A percentile compares a stretch with the other conserved stretches of the same genome.
Evolutionary conservation across 108 stramenopile genomes (phyloP).

Genomic region (Skeletonema costatum): DNA sequence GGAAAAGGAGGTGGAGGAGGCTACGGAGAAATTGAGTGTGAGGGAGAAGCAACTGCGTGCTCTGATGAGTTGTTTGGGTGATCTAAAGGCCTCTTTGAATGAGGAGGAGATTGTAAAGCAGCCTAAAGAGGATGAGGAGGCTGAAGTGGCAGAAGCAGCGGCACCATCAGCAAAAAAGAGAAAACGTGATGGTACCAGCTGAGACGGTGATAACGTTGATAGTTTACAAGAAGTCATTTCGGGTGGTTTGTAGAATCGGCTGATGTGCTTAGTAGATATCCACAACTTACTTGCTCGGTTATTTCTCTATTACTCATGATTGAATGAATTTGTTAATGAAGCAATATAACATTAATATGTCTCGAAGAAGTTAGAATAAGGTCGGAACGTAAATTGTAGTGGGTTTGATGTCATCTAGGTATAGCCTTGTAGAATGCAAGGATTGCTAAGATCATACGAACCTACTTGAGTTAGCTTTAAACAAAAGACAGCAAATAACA

Average conservation of each 20-base stretch:
- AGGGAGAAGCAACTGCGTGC: constrained; percentile 33
- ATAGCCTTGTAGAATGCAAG: too few species aligned
- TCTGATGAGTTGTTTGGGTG: constrained; percentile 40
- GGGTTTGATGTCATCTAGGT: too few species aligned
- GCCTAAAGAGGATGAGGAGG: not conserved
- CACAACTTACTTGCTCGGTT: too few species aligned
- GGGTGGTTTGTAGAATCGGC: not conserved
- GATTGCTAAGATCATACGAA: too few species aligned
- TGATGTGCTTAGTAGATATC: too few species aligned
- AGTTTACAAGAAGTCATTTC: not conserved
- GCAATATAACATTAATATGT: too few species aligned
- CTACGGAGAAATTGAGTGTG: constrained; percentile 20
- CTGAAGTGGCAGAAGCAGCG: not conserved
- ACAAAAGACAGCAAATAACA: too few species aligned
- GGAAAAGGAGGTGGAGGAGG: constrained; percentile 20
- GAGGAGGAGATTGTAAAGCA: constrained; percentile 22
- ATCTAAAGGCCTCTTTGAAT: constrained; percentile 30
- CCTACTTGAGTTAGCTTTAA: too few species aligned
- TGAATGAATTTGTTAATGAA: too few species aligned
- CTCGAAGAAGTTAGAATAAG: too few species aligned
- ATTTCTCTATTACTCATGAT: too few species aligned
- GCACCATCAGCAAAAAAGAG: not conserved
- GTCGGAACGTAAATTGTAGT: too few species aligned
- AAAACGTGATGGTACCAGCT: not conserved
- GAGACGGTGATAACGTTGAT: not conserved